Conservation (phyloP, 495 filamentous ascomycete genomes). For the Bryoglossum gracile region DNA sequence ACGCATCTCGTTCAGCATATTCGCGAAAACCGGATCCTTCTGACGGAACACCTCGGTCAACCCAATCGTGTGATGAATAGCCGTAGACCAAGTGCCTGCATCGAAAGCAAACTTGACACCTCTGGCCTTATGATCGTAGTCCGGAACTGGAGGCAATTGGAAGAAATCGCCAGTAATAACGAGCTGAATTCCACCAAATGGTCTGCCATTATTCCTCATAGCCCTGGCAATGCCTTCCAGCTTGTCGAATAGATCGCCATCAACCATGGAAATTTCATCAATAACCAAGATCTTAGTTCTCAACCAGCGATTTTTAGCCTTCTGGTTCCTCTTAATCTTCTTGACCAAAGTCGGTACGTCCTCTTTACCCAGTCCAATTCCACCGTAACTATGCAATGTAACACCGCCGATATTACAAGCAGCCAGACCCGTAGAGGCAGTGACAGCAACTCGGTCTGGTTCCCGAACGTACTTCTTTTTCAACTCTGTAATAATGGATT, state of each 20-base stretch:
- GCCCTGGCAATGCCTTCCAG: conserved; percentile 79
- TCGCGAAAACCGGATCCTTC: conserved; percentile 83
- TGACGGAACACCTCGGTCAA: conserved; percentile 95
- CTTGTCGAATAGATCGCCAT: conserved; percentile 95
- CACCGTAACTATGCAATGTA: conserved; percentile 91
- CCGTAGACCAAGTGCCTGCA: conserved; percentile 81
- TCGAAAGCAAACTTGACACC: conserved; percentile 86
- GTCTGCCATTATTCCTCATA: conserved; percentile 75
- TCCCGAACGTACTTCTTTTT: conserved; percentile 67
- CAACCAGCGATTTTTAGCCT: conserved; percentile 83
- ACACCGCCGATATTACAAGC: conserved; percentile 96
- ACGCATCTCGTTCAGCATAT: conserved; percentile 96
- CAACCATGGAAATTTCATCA: conserved; percentile 98
- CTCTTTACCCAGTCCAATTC: conserved; percentile 94
- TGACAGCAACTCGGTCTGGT: conserved; percentile 79
- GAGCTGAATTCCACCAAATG: conserved; percentile 94
- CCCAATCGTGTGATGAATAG: conserved; percentile 92
- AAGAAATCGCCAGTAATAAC: conserved; percentile 97
- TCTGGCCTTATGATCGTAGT: conserved; percentile 46
- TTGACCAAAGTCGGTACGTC: conserved; percentile 71
- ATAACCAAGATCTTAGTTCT: conserved; percentile 79
- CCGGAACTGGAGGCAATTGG: conserved; percentile 89
- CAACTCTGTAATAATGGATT: conserved; percentile 76
- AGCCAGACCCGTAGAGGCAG: conserved; percentile 90
- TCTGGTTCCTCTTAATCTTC: conserved; percentile 84